Conservation (phyloP, 169 alveolate species). For the Cryptosporidium parvum region DNA sequence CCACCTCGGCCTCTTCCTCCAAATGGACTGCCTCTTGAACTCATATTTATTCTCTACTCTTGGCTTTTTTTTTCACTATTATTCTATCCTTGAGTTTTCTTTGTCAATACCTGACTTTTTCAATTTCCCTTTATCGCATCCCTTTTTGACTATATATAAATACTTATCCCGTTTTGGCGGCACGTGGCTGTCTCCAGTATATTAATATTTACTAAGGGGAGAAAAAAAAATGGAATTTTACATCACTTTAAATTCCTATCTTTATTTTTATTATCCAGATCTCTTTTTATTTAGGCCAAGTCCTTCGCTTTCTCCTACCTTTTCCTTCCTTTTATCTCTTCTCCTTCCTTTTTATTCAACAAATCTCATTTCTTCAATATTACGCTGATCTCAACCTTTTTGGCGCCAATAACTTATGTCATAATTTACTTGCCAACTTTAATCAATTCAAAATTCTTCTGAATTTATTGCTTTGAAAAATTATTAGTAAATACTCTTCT, state of each 20-base stretch:
- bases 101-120: constrained; percentile 71
- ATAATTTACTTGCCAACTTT: neutral
- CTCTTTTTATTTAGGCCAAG: neutral
- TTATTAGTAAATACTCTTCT: too few relatives aligned
- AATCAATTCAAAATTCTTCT: neutral
- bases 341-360: neutral
- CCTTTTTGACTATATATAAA: constrained; percentile 4
- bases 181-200: constrained; percentile 68
- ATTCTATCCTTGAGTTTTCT: constrained; percentile 14
- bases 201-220: neutral
- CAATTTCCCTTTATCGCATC: constrained; percentile 7
- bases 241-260: neutral
- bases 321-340: neutral
- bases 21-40: constrained; percentile 77
- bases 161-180: constrained; percentile 63
- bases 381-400: neutral
- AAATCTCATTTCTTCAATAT: neutral
- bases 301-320: neutral
- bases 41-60: constrained; percentile 21
- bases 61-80: neutral
- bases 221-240: neutral
- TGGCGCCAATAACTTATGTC: neutral
- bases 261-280: neutral
- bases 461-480: neutral
- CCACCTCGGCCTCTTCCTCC: constrained; percentile 83